phyloP scores from a whole-genome alignment of 192 early-diverging fungal genomes.

The Ambispora gerdemannii region DNA sequence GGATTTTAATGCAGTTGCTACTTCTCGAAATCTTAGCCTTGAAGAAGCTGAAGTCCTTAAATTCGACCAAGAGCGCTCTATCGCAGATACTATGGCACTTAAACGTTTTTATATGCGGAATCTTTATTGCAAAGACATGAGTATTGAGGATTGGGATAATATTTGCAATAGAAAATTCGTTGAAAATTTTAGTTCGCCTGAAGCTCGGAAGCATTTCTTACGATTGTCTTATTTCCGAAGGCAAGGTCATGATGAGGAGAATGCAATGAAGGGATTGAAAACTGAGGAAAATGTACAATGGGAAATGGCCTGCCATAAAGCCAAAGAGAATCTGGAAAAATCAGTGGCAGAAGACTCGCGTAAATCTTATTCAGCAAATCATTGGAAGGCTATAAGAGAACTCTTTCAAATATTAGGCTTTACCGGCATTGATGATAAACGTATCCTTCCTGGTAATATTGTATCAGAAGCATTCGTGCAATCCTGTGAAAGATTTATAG shows the following conservation, averaged over 20 bases:
- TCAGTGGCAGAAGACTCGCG: neutral
- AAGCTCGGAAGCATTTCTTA: neutral
- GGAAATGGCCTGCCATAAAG: too few relatives aligned
- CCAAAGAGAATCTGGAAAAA: too few relatives aligned
- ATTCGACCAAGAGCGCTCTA: neutral
- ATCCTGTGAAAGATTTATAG: neutral
- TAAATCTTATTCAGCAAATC: constrained; percentile 21
- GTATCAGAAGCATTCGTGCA: neutral
- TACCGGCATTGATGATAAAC: too few relatives aligned
- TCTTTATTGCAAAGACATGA: constrained; percentile 1
- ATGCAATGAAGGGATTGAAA: neutral
- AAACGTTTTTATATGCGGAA: constrained; percentile 10
- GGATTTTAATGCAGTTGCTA: neutral
- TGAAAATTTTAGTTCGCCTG: constrained; percentile 6
- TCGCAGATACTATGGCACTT: constrained; percentile 8
- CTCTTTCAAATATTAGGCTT: neutral
- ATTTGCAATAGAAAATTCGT: constrained; percentile 7
- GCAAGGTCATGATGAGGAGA: neutral
- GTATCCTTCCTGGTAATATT: neutral
- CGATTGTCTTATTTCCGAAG: too few relatives aligned
- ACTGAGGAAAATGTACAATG: too few relatives aligned
- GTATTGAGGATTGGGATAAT: neutral
- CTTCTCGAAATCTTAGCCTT: neutral
- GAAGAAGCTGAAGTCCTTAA: constrained; percentile 3
- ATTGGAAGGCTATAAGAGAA: neutral